Base-by-base conservation (phyloP, 148 eudicot species). In the Rheum nobile region DNA sequence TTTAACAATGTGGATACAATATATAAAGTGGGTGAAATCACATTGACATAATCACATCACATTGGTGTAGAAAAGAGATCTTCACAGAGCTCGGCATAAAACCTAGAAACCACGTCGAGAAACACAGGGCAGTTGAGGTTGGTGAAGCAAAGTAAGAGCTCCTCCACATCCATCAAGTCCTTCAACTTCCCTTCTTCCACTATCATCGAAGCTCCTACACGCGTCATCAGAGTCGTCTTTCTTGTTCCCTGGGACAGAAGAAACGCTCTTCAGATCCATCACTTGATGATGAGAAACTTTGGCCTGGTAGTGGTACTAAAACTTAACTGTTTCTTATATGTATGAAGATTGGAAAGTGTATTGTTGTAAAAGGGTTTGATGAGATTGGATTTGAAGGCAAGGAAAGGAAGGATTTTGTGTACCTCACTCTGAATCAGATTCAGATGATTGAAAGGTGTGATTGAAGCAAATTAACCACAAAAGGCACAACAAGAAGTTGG, bases 181-280 rank as follows among this genome's bases (percentile, higher is more conserved):
- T 42, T 80, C 71, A 83, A 9, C 41, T 83, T 89, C 73, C 93
- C 91, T 71, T 91, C 95, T 28, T 90, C 95, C 34, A 87, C 84
- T 9, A 93, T 85, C 90, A 91, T 93, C 98, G 22, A 91, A 93
- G 22, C 87, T 83, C 80, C 82, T 81, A 73, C 98, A 89, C 1
- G 84, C 85, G 0, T 90, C 89, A 42, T 87, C 87, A 9, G 11
- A 28, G n/a, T 1, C 75, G 73, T 34, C 57, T n/a, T 50, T 10
- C n/a, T 7, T n/a, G n/a, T n/a, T n/a, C 8, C 57, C 57, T 5
- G 4, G 57, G n/a, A 50, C 57, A 50, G 57, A n/a, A 50, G n/a
- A 8, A n/a, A 22, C 8, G 4, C 14, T 50, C n/a, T 50, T 50
- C 26, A n/a, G 24, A 50, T 50, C 57, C 57, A n/a, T 50, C 57